phyloP scores from a whole-genome alignment of 1,284 basidiomycete species.

The Puccinia novopanici region DNA sequence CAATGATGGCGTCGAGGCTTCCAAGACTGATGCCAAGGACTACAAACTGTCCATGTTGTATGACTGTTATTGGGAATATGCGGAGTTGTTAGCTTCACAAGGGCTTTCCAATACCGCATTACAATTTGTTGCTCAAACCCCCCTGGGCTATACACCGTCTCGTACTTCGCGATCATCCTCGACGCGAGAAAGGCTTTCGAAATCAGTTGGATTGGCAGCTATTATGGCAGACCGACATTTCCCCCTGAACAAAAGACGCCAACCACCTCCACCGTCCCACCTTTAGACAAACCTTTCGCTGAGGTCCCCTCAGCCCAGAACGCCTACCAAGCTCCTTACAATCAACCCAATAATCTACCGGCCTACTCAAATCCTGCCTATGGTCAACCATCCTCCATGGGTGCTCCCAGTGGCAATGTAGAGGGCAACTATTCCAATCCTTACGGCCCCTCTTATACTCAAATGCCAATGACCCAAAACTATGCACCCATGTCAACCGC shows the following conservation, averaged over 20 bases:
- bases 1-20: conserved; percentile 61
- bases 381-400: conserved; percentile 23
- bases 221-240: conserved; percentile 52
- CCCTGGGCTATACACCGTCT: conserved; percentile 69
- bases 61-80: conserved; percentile 93
- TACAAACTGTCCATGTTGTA: conserved; percentile 86
- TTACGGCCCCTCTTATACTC: conserved; percentile 66
- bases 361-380: conserved; percentile 33
- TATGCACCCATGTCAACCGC: conserved; percentile 54
- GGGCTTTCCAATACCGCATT: conserved; percentile 82
- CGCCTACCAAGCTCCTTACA: conserved; percentile 36
- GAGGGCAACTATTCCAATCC: conserved; percentile 52
- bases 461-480: conserved; percentile 71
- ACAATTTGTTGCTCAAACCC: conserved; percentile 77
- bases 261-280: conserved; percentile 50
- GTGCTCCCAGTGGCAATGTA: conserved; percentile 9
- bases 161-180: conserved; percentile 64
- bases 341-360: conserved; percentile 3
- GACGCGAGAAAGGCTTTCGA: conserved; percentile 59
- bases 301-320: conserved; percentile 15
- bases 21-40: conserved; percentile 66
- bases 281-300: conserved; percentile 43
- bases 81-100: conserved; percentile 85
- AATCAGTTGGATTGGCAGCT: conserved; percentile 53
- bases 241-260: conserved; percentile 52